A percentile compares a stretch with the other conserved stretches of the same genome.
These are phyloP conservation scores for Lachancea cidri DNA, from an alignment of 805 yeast species.

Conservation along the genomic window DNA sequence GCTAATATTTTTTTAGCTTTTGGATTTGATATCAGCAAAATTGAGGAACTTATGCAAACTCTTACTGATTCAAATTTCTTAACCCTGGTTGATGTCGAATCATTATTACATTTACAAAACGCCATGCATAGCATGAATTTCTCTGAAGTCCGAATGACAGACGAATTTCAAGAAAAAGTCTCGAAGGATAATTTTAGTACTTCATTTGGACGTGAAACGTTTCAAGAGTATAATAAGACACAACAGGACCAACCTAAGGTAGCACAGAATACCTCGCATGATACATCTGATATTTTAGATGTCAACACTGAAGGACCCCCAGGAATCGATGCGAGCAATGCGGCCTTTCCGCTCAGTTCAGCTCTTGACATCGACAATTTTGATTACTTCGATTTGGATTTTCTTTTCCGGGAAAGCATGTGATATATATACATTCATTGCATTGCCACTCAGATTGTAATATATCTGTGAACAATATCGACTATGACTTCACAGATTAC, in stretches of 20 bases:
- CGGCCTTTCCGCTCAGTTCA: neutral
- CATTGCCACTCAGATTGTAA: neutral
- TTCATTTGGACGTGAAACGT: neutral
- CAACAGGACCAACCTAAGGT: neutral
- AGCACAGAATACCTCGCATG: neutral
- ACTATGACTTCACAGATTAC: too few relatives aligned
- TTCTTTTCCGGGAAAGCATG: neutral
- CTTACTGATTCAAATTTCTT: conserved; percentile 9
- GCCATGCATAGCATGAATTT: neutral
- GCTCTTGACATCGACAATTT: neutral
- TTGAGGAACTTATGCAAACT: conserved; percentile 16
- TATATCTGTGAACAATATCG: too few relatives aligned
- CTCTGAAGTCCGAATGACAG: neutral
- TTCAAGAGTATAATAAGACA: neutral
- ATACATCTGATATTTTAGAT: neutral
- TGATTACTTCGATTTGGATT: conserved; percentile 1
- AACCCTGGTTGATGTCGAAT: neutral
- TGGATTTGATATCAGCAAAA: conserved; percentile 21
- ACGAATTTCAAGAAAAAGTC: neutral
- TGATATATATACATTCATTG: neutral
- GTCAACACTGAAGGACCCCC: neutral
- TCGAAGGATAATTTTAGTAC: neutral
- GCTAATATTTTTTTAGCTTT: conserved; percentile 21
- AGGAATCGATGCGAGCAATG: neutral
- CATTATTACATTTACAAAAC: neutral